Percentiles rank a stretch among this genome's conserved stretches.
phyloP scores from a whole-genome alignment of 225 moss, liverwort and hornwort genomes.

The Antitrichia curtipendula region DNA sequence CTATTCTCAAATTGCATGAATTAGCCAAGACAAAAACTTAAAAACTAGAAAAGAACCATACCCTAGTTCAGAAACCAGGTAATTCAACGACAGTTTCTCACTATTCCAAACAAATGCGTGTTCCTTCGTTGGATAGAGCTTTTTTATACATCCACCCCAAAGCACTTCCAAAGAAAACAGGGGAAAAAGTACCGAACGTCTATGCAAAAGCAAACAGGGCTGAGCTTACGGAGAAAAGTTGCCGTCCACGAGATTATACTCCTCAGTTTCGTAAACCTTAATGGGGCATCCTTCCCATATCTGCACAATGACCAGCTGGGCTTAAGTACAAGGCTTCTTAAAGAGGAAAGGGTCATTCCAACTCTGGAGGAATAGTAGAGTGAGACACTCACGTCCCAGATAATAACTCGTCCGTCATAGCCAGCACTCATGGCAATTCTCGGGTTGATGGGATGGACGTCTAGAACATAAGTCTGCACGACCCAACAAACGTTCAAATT shows the following conservation, averaged over 20 bases:
- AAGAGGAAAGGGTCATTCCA: background rate
- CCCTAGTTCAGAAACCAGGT: background rate
- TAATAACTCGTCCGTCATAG: conserved; percentile 96
- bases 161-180: background rate
- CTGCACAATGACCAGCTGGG: conserved; percentile 26
- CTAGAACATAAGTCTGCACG: conserved; percentile 83
- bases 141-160: background rate
- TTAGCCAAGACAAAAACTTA: background rate
- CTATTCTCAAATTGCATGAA: background rate
- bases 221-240: conserved; percentile 95
- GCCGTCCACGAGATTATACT: conserved; percentile 88
- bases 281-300: conserved; percentile 96
- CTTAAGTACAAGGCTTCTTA: background rate
- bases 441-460: conserved; percentile 94
- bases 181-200: background rate
- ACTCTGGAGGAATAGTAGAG: background rate
- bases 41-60: background rate
- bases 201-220: background rate
- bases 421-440: conserved; percentile 99
- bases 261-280: conserved; percentile 78
- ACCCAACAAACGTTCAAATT: background rate
- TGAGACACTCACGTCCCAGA: conserved; percentile 85
- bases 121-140: background rate
- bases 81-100: background rate
- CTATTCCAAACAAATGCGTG: background rate